Evolutionary conservation across 371 early-diverging fungal species (phyloP), one percentile per base, ranked within the genome.

Genomic region (Apophysomyces sp.): DNA sequence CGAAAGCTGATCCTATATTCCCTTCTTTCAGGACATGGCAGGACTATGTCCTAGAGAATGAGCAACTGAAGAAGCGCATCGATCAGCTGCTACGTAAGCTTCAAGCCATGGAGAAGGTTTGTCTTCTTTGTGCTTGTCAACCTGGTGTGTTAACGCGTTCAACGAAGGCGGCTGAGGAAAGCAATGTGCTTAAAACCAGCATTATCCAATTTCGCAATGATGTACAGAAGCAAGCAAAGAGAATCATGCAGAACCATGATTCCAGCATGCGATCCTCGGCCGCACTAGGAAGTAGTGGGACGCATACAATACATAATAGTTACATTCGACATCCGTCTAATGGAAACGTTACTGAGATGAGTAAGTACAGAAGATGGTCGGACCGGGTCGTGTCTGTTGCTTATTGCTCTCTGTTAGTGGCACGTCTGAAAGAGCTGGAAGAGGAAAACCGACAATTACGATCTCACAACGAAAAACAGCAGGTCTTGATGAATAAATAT

Each of bases 171-270:
- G 86, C 87, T 0, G 83, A 87, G 28, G 92, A 92, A 67, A 89
- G 87, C 73, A 87, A 81, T 24, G 78, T 90, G 76, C 76, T 94
- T 13, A 84, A 86, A 51, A 88, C 87, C 70, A 89, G 88, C 57
- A 91, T 93, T 54, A 68, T 89, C 29, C 92, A 88, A 62, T 89
- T 93, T 60, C 84, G 87, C 8, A 88, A 89, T 31, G 90, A 92
- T 71, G 85, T 92, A 0, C 89, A 89, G 52, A 87, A 85, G 44
- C 89, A 91, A 62, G 88, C 86, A 27, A 66, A 77, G 31, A 65
- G 77, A 7, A 71, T 78, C 9, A 66, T 73, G 67, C 80, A 78
- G 57, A 72, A 62, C 9, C 83, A 80, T 27, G 78, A 79, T 21
- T 58, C 61, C 5, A 53, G 44, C n/a, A 59, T 61, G 67, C 63